Evolutionary conservation across 768 basidiomycete genomes (phyloP), one percentile per base, ranked within the genome.

Genomic region (Vishniacozyma victoriae): DNA sequence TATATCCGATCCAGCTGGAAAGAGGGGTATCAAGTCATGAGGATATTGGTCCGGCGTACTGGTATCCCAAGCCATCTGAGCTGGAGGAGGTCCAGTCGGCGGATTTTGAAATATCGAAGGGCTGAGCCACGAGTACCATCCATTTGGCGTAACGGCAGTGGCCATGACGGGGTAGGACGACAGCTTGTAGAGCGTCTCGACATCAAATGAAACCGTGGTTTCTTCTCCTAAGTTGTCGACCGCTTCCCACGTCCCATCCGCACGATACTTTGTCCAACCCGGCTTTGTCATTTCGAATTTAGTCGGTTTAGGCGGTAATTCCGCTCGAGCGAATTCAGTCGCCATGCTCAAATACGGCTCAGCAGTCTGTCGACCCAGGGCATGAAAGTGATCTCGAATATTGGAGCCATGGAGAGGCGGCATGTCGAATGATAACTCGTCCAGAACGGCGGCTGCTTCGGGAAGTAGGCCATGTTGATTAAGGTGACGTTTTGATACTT

Each of bases 61-160:
- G 1, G 44, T 61, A 14, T 63, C 59, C 64, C 64, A 67, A 20
- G 48, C 48, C 31, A 27, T 44, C 5, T 33, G 52, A 19, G 31
- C 23, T 4, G 16, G 35, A 22, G 23, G 44, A 2, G 38, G 16
- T 14, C 40, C 23, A 3, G 13, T 25, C 4, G 59, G 58, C 1
- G 57, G 56, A 5, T 47, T 35, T 25, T 60, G 50, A 44, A 72
- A 72, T 2, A 72, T 42, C 0, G 62, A 60, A 0, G 95, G 95
- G 0, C 87, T 91, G 53, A 95, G 81, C 92, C 95, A 99, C 3
- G 81, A 80, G 65, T 97, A 99, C 93, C 95, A 97, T 1, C 82
- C 84, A 41, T 81, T 82, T 19, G 78, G 76, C 4, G 89, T 83
- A 1, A 80, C 86, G 3, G 92, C 92, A 51, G 83, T 84, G 1